phyloP scores from a whole-genome alignment of 192 early-diverging fungal genomes.

The Kappamyces sp. region DNA sequence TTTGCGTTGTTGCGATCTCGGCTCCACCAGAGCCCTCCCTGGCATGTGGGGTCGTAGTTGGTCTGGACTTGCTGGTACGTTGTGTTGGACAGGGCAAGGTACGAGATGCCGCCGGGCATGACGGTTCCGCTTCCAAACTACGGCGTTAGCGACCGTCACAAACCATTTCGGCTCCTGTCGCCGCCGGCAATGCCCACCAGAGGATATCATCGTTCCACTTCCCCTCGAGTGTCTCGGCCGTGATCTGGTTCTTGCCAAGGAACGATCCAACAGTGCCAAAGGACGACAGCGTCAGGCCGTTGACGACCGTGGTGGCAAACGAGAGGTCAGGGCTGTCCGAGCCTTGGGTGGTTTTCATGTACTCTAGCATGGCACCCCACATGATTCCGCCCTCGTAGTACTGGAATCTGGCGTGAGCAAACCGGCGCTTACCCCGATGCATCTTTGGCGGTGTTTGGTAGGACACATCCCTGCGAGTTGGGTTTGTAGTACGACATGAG shows the following conservation, averaged over 20 bases:
- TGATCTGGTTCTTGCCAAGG: not conserved
- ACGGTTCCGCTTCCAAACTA: constrained; percentile 16
- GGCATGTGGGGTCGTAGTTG: constrained; percentile 33
- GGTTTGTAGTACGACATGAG: constrained; percentile 4
- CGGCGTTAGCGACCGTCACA: too few species aligned
- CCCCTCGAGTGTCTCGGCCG: constrained; percentile 16
- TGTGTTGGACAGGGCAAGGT: constrained; percentile 17
- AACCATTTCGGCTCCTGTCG: constrained; percentile 27
- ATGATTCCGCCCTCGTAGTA: constrained; percentile 6
- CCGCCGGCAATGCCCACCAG: constrained; percentile 37
- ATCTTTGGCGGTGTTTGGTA: constrained; percentile 1
- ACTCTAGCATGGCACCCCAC: constrained; percentile 5
- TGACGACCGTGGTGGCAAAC: not conserved
- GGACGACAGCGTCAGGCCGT: not conserved
- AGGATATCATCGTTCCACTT: constrained; percentile 42
- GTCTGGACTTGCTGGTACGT: constrained; percentile 31
- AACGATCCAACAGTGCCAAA: constrained; percentile 6
- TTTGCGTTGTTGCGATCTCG: constrained; percentile 16
- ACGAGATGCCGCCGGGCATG: constrained; percentile 23
- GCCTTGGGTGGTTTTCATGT: not conserved
- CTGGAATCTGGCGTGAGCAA: not conserved
- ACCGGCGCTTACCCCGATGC: not conserved
- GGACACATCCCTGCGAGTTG: not conserved
- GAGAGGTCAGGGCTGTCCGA: not conserved
- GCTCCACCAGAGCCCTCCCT: constrained; percentile 27